Base-by-base conservation (phyloP, 1,139 yeast species). In the Yamadazyma conglobata region DNA sequence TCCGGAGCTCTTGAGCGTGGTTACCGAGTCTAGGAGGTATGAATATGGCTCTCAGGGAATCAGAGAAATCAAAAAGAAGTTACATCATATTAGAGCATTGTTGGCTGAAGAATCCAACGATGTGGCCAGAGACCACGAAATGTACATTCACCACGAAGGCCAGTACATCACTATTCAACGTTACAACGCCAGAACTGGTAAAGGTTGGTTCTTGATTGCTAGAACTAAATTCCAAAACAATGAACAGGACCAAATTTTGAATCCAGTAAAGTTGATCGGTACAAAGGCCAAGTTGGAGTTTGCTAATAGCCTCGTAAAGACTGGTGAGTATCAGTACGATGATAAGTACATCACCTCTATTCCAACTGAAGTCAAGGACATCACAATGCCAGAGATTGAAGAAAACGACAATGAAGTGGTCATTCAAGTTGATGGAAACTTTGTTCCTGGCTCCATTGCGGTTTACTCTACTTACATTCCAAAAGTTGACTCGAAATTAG, bases 141-240 rank as follows among this genome's bases (percentile, higher is more conserved):
- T 85, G 82, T 91, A 86, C 54, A 86, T 91, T 29, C 96, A 91
- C 50, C 96, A 86, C 50, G 95, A 87, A 43, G 95, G 85, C 8
- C 95, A 88, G 54, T 91, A 73, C 54, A 86, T 91, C 38, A 89
- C 97, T 1, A 80, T 89, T 33, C 96, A 89, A 56, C 69, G 97
- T 43, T 75, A 81, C 30, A 86, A 87, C 50, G 81, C 95, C 0
- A 71, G 77, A 42, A 79, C 88, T 6, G 97, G 96, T 2, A 73
- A 74, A 37, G 98, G 98, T 2, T 86, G 86, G 78, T 87, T 85
- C 46, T 66, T 91, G 47, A 73, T 91, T 51, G 95, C 96, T 0
- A 73, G 96, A 53, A 77, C 93, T 4, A 87, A 87, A 50, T 89
- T 91, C 46, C 44, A 53, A 26, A 54, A 57, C 26, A 34, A 51